phyloP scores from a whole-genome alignment of 257 asterid genomes.

The Solanum arcanum region DNA sequence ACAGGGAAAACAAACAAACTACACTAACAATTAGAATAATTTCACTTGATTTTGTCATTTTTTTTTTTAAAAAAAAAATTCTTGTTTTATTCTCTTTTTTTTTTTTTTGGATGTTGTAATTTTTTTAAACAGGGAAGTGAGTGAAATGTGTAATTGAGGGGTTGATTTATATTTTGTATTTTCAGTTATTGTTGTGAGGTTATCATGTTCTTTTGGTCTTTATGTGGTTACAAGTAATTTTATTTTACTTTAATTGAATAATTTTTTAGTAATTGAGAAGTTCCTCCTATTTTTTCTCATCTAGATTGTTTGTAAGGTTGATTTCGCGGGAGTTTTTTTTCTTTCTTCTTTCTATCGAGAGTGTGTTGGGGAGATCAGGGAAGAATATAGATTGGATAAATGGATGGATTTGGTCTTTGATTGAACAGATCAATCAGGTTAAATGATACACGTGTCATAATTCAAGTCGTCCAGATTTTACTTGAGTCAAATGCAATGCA shows the following conservation, averaged over 20 bases:
- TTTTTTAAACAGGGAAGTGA: neutral
- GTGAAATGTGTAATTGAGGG: neutral
- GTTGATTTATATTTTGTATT: neutral
- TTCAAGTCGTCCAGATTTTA: neutral
- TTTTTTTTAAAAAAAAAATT: neutral
- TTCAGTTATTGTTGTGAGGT: neutral
- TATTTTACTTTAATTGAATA: neutral
- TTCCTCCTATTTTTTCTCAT: neutral
- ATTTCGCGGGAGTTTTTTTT: neutral
- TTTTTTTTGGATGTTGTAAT: neutral
- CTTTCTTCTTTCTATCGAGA: neutral
- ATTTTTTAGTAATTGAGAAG: neutral
- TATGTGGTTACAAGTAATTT: neutral
- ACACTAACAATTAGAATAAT: slow-evolving; percentile 16
- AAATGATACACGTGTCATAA: neutral
- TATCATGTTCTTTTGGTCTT: neutral
- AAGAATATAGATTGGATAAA: neutral
- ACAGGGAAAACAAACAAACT: slow-evolving; percentile 20
- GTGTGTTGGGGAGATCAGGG: neutral
- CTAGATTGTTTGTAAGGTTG: neutral
- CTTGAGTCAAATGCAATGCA: neutral
- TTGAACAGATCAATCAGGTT: neutral
- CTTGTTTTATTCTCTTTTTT: neutral
- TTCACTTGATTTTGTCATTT: slow-evolving; percentile 31
- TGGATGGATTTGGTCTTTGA: neutral